A percentile compares a stretch with the other conserved stretches of the same genome.
These are phyloP conservation scores for Xylariaceae sp. DNA, from an alignment of 2,329 filamentous ascomycete species.

Conservation along the genomic window DNA sequence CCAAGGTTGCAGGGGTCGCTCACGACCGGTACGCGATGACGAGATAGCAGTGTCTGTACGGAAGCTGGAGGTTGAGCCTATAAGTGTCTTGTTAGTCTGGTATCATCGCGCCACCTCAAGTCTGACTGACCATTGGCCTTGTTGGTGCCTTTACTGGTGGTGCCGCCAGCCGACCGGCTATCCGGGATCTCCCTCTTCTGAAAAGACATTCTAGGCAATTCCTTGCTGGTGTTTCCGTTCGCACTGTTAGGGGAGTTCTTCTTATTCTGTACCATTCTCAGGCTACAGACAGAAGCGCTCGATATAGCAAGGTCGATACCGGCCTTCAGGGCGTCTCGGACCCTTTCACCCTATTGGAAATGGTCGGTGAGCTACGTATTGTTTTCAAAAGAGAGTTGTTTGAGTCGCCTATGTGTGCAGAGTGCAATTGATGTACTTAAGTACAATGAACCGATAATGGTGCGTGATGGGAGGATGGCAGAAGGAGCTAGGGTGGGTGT, in stretches of 20 bases:
- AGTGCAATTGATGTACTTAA: constrained; percentile 33
- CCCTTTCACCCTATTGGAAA: constrained; percentile 36
- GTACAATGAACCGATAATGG: constrained; percentile 17
- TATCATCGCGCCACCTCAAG: constrained; percentile 7
- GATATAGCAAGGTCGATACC: constrained; percentile 31
- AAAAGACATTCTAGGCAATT: constrained; percentile 39
- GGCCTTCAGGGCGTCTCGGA: constrained; percentile 33
- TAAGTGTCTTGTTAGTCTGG: constrained; percentile 17
- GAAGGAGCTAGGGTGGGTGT: constrained; percentile 29
- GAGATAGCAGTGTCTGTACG: constrained; percentile 91
- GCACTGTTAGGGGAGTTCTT: constrained; percentile 38
- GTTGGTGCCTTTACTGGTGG: constrained; percentile 45
- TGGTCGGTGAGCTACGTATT: constrained; percentile 28
- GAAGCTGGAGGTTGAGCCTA: constrained; percentile 74
- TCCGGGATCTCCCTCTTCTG: constrained; percentile 42
- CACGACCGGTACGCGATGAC: constrained; percentile 69
- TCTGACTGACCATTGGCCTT: constrained; percentile 49
- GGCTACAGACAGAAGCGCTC: constrained; percentile 32
- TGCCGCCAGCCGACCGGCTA: constrained; percentile 37
- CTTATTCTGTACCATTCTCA: constrained; percentile 46
- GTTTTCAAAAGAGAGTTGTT: constrained; percentile 7
- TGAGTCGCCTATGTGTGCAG: constrained; percentile 8
- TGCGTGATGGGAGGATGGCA: constrained; percentile 30
- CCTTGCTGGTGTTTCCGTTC: constrained; percentile 43
- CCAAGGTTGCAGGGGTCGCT: constrained; percentile 84